phyloP scores from a whole-genome alignment of 2,329 filamentous ascomycete species.

The Incumbomyces lentus region DNA sequence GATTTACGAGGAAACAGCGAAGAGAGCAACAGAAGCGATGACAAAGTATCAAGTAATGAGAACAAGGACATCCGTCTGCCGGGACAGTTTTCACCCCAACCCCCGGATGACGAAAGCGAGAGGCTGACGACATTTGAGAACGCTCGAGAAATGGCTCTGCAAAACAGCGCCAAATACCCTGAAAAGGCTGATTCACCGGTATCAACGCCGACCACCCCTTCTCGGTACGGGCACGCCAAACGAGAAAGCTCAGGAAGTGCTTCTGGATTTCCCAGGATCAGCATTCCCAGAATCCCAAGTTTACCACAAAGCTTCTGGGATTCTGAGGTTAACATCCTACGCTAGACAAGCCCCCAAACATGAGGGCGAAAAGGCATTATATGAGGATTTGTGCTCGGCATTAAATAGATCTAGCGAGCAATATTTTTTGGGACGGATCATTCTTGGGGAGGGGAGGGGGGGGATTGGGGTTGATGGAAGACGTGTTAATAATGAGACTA shows the following conservation, averaged over 20 bases:
- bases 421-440: no score
- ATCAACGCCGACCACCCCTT: slow-evolving; percentile 15
- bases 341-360: slow-evolving; percentile 5
- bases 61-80: slow-evolving; percentile 8
- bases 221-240: slow-evolving; percentile 9
- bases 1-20: not conserved
- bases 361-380: no score
- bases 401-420: no score
- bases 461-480: no score
- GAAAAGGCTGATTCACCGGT: slow-evolving; percentile 3
- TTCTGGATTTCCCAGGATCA: slow-evolving; percentile 18
- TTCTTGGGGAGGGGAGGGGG: no score
- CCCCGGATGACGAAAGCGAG: slow-evolving; percentile 15
- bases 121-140: slow-evolving; percentile 21
- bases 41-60: not conserved
- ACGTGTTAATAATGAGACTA: slow-evolving; percentile 4
- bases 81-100: slow-evolving; percentile 11
- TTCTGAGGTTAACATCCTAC: slow-evolving; percentile 16
- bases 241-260: slow-evolving; percentile 11
- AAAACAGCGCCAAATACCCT: not conserved
- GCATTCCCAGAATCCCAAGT: slow-evolving; percentile 17
- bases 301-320: slow-evolving; percentile 19
- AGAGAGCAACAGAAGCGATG: not conserved
- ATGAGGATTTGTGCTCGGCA: no score
- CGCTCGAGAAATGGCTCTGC: slow-evolving; percentile 13